Base-by-base conservation (phyloP, 306 rosid species). In the Cicer yamashitae region DNA sequence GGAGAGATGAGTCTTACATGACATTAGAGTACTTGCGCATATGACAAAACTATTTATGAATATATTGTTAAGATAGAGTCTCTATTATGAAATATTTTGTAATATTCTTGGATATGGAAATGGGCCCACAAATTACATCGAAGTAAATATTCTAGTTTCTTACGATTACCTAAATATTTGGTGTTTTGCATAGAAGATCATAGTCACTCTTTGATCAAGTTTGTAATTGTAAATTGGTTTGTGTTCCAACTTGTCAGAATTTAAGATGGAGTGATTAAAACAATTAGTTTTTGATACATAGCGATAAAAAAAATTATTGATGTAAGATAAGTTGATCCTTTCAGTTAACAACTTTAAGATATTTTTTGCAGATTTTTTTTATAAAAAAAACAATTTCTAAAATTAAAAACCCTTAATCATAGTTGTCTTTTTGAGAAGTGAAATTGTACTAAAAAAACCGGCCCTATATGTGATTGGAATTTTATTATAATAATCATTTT, bases 11-110 rank as follows among this genome's bases (percentile, higher is more conserved):
- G 62, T 3, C 52, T 25, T 43, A 11, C 11, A 43, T 43, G 74
- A 66, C 62, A 74, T 37, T 6, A 73, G 4, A 25, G 4, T 25
- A 51, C 43, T 3, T 44, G 67, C 11, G 48, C 12, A 25, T 14
- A 6, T 10, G 67, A 67, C 81, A 73, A 45, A 58, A 37, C 46
- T 25, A 22, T 44, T 53, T n/a, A 54, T 75, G 53, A 37, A 38
- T 30, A 75, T 34, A 46, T 4, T 48, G 48, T 38, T 37, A 30
- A 7, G 11, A 22, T 22, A 61, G 7, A 48, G 7, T 15, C 6
- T 61, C 22, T 6, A 8, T 38, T 60, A 1, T 51, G 4, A 38
- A 22, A 53, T 43, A 66, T 69, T 69, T 9, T 48, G 13, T 34
- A 76, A 76, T 52, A 39, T 64, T 65, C 10, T 25, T 6, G 45